Evolutionary conservation across 129 eudicot species (phyloP), one percentile per base, ranked within the genome.

Genomic region (Flaveria trinervia): DNA sequence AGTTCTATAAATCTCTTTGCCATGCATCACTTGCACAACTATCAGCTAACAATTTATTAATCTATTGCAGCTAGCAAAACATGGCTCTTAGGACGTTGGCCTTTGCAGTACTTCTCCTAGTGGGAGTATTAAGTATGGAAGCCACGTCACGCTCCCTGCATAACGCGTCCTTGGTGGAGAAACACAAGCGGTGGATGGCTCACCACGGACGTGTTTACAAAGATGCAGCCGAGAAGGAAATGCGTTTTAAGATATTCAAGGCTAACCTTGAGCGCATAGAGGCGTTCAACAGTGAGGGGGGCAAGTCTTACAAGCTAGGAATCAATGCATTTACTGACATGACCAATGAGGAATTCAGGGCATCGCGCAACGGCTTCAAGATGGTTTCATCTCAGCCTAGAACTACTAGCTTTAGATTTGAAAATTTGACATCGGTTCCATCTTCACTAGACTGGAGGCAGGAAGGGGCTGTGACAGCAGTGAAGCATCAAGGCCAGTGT

Each of bases 401-500:
- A 60, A 72, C 41, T 2, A 71, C 9, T 22, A 7, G 14, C 7
- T 71, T 71, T 59, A 71, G 64, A 46, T 72, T 59, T 79, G 82
- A 71, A 14, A 61, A 62, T 33, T 10, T 70, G 50, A 49, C 77
- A 0, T 15, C 18, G 0, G 45, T 70, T 36, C 82, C 77, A 48
- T 36, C 70, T 78, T 59, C 65, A 36, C 46, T 61, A 65, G 77
- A 78, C 43, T 78, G 77, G 82, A 78, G 82, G 65, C 10, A 71
- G 11, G 70, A 70, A 7, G 72, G 82, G 52, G 77, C 77, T 2
- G 82, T 78, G 28, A 78, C 77, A 2, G 72, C 64, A 0, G 82
- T 78, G 26, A 78, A 78, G 16, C 54, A 70, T 71, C 72, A 71
- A 78, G 82, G 82, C 18, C 52, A 36, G 18, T 78, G 82, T 12